phyloP scores from a whole-genome alignment of 108 stramenopile genomes.

The Cyclotella choctawhatcheeana region DNA sequence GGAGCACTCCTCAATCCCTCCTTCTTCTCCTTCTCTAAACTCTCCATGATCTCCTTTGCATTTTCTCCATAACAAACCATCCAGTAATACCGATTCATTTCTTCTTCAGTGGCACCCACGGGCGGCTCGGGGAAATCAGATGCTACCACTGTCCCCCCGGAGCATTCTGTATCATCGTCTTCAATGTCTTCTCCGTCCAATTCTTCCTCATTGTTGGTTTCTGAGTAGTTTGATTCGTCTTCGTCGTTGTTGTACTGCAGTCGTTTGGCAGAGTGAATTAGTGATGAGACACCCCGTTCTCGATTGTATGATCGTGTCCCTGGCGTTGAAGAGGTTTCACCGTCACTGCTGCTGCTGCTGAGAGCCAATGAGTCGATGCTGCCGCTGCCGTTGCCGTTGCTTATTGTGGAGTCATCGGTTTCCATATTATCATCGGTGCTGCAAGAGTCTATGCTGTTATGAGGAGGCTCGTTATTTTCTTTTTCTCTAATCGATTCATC shows the following conservation, averaged over 20 bases:
- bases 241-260: not conserved
- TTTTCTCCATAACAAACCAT: slow-evolving; percentile 46
- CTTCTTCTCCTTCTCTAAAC: not conserved
- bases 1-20: slow-evolving; percentile 23
- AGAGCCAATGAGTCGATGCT: slow-evolving; percentile 6
- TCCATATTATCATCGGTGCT: not conserved
- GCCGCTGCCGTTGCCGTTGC: not conserved
- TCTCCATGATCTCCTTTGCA: not conserved
- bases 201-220: not conserved
- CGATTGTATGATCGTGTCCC: not conserved
- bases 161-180: slow-evolving; percentile 31
- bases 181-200: slow-evolving; percentile 8
- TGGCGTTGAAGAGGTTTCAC: not conserved
- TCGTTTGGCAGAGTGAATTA: not conserved
- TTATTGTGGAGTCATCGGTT: not conserved
- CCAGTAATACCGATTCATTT: slow-evolving; percentile 53
- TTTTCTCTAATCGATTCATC: not conserved
- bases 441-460: not conserved
- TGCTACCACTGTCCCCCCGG: slow-evolving; percentile 38
- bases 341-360: not conserved
- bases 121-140: slow-evolving; percentile 29
- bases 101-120: slow-evolving; percentile 34
- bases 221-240: not conserved
- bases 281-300: not conserved
- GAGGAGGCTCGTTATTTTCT: not conserved